Base-by-base conservation (phyloP, 129 eudicot species). In the Flaveria robusta region DNA sequence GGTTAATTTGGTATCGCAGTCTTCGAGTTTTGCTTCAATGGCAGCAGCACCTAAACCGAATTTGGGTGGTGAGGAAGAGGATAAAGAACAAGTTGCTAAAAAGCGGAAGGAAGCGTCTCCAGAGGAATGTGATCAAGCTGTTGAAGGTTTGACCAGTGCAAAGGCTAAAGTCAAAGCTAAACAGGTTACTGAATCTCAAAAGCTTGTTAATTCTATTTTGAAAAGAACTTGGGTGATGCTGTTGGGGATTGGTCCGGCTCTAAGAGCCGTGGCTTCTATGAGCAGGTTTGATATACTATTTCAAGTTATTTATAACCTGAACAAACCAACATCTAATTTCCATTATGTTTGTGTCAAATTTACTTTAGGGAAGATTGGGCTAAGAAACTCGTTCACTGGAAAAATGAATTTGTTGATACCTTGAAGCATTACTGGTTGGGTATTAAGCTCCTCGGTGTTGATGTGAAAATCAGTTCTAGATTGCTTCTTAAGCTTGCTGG, bases 401-500 rank as follows among this genome's bases (percentile, higher is more conserved):
- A 95, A 85, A 81, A 89, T 79, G 99, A 95, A 76, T 84, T 95
- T 71, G 81, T 87, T 79, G 90, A 97, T 9, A 95, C 99, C 24
- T 1, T 91, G 85, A 90, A 91, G 78, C 99, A 95, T 80, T 95
- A 95, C 74, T 95, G 99, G 99, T 82, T 95, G 88, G 99, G 99
- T 46, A 77, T 83, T 39, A 95, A 95, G 82, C 87, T 95, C n/a
- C 92, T 95, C 31, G 92, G 99, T 87, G 91, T 81, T 23, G 99
- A 95, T 89, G 88, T 86, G 81, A 91, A 95, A 82, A 95, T 95
- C 84, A 79, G 97, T 83, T 87, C 84, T 39, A 88, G 96, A 81
- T 81, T 89, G 77, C 88, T 95, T 83, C 74, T 84, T 29, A 95
- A 95, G 84, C 97, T 91, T 83, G 97, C 97, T 77, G 79, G 84